Evolutionary conservation across 2,329 filamentous ascomycete species (phyloP).

Genomic region (Emergomyces orientalis): DNA sequence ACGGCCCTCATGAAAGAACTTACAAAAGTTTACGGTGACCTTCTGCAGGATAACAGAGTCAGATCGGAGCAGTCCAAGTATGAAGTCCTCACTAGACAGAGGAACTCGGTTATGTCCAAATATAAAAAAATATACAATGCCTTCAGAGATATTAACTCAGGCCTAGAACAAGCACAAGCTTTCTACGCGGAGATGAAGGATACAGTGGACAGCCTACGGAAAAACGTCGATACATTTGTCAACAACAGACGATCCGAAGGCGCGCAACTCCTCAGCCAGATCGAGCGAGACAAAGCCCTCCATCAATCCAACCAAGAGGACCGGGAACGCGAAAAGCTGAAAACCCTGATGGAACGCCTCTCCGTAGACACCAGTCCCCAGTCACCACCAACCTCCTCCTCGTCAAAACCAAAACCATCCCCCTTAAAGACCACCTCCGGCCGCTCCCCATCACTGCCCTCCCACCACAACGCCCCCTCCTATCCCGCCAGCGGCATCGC

Average conservation of each 20-base stretch:
- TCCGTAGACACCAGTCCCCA: slow-evolving; percentile 59
- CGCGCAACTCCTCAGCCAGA: slow-evolving; percentile 76
- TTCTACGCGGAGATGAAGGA: slow-evolving; percentile 97
- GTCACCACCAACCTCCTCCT: slow-evolving; percentile 36
- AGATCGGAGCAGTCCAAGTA: slow-evolving; percentile 92
- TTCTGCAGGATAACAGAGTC: slow-evolving; percentile 90
- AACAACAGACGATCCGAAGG: slow-evolving; percentile 89
- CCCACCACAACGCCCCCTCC: slow-evolving; percentile 25
- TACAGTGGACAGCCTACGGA: slow-evolving; percentile 79
- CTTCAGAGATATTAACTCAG: slow-evolving; percentile 80
- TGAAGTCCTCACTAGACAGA: slow-evolving; percentile 74
- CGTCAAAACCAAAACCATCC: slow-evolving; percentile 29
- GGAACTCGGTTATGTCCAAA: slow-evolving; percentile 68
- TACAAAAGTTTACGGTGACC: slow-evolving; percentile 71
- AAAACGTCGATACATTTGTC: slow-evolving; percentile 96
- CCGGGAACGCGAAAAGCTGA: slow-evolving; percentile 73
- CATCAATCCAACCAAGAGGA: slow-evolving; percentile 57
- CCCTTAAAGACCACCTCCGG: slow-evolving; percentile 26
- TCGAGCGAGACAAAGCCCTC: slow-evolving; percentile 66
- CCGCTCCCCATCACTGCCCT: slow-evolving; percentile 31
- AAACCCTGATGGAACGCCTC: slow-evolving; percentile 90
- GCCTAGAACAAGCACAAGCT: slow-evolving; percentile 74
- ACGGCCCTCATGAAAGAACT: slow-evolving; percentile 89
- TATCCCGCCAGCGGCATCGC: slow-evolving; percentile 24
- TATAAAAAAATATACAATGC: slow-evolving; percentile 90